Base-by-base conservation (phyloP, 305 asterid species). In the Rubia balearica region DNA sequence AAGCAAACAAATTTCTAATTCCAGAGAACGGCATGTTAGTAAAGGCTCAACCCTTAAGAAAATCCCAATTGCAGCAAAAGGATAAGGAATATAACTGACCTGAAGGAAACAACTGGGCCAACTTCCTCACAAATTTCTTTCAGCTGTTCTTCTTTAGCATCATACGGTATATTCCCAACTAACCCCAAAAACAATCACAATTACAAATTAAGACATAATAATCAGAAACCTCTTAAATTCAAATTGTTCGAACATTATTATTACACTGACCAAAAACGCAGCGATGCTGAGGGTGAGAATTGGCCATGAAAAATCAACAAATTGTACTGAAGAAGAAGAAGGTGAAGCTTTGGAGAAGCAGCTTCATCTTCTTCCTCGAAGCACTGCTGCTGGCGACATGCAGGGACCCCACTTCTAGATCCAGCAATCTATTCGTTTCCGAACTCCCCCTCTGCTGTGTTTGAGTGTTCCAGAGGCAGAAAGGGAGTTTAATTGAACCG, bases 151-250 rank as follows among this genome's bases (percentile, higher is more conserved):
- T 92, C 98, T 46, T 90, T 88, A 68, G 96, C 95, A 81, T 90
- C 98, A 80, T 92, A 92, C 2, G 98, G 98, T 80, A 92, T 92
- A 84, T 92, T 90, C 79, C 98, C 98, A 83, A 92, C 98, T 92
- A 75, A 38, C 73, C 38, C 36, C 22, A 59, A 59, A 59, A 9
- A 7, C 16, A 63, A 43, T 67, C 61, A 79, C 60, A 73, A 11
- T 56, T 59, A 55, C 30, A 38, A 19, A n/a, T 17, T 70, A 27
- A 7, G 65, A 63, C 7, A 48, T 65, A 74, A 64, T 56, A 73
- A 49, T 73, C 75, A 19, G 33, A 51, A 55, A 8, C 55, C 55
- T 60, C 60, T 13, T 69, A 53, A 14, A 33, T 65, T 46, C 51
- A n/a, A 53, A 70, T 57, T 55, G 30, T 19, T 51, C 17, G 12